Conservation (phyloP, 805 yeast genomes). For the Metschnikowia drakensbergensis region DNA sequence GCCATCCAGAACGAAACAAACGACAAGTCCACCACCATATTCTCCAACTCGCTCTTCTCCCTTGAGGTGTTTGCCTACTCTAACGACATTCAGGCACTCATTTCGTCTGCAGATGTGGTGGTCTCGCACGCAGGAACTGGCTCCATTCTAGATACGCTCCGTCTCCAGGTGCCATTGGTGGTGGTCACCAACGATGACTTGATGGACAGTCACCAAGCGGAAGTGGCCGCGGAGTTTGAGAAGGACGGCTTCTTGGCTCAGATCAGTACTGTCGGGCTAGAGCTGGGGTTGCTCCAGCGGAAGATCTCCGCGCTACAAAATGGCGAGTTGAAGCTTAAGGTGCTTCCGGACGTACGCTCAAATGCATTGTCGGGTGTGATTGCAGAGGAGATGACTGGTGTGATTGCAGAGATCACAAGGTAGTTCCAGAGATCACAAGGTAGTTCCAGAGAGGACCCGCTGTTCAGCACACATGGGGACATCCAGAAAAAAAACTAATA, state of each 20-base stretch:
- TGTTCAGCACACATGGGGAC: no score
- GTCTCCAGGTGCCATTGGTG: slow-evolving; percentile 53
- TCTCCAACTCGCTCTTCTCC: slow-evolving; percentile 10
- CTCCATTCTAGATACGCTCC: slow-evolving; percentile 74
- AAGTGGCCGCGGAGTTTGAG: slow-evolving; percentile 16
- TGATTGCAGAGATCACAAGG: neutral
- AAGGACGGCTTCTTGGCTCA: slow-evolving; percentile 8
- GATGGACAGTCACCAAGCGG: slow-evolving; percentile 35
- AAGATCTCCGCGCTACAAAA: slow-evolving; percentile 6
- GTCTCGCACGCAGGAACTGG: slow-evolving; percentile 93
- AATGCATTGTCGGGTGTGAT: slow-evolving; percentile 9
- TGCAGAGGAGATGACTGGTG: slow-evolving; percentile 10
- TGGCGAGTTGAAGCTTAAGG: slow-evolving; percentile 7
- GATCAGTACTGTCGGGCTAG: slow-evolving; percentile 7
- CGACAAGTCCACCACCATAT: slow-evolving; percentile 15
- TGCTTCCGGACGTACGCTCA: slow-evolving; percentile 13
- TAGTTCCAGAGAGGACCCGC: no score
- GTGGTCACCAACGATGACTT: slow-evolving; percentile 67
- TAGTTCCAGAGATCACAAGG: neutral
- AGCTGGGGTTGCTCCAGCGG: slow-evolving; percentile 7
- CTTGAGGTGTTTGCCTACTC: slow-evolving; percentile 29
- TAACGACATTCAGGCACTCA: slow-evolving; percentile 28
- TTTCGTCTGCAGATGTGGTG: slow-evolving; percentile 52
- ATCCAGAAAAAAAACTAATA: no score
- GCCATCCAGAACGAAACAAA: slow-evolving; percentile 14